Evolutionary conservation across 1,284 basidiomycete species (phyloP).

Genomic region (Ustilago shanxiensis): DNA sequence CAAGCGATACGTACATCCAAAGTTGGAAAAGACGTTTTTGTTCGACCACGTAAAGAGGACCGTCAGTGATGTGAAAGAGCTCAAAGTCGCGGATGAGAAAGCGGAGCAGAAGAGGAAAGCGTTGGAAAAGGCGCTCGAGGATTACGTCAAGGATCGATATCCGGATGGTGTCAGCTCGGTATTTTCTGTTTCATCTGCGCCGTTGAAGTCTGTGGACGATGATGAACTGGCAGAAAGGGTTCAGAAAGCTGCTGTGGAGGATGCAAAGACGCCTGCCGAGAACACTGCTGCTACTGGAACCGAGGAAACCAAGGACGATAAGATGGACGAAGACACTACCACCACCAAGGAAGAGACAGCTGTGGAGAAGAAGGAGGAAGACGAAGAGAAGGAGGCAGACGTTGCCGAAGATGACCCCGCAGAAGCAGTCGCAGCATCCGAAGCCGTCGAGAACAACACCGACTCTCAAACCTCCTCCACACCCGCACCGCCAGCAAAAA

Average conservation of each 20-base stretch:
- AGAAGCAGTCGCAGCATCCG: conserved; percentile 20
- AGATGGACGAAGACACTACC: conserved; percentile 18
- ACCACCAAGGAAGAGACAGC: conserved; percentile 1
- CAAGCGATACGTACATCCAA: conserved; percentile 45
- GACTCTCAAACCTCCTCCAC: conserved; percentile 7
- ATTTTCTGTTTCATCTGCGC: conserved; percentile 38
- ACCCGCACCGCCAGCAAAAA: conserved; percentile 12
- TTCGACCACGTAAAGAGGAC: conserved; percentile 48
- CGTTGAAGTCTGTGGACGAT: conserved; percentile 21
- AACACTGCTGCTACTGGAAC: conserved; percentile 25
- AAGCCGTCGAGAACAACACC: conserved; percentile 16
- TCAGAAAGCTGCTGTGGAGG: conserved; percentile 24
- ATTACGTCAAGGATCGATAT: conserved; percentile 62
- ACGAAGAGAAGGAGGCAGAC: conserved; percentile 3
- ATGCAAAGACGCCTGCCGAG: conserved; percentile 31
- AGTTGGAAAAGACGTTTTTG: conserved; percentile 34
- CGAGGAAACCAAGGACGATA: conserved; percentile 2
- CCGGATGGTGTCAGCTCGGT: conserved; percentile 59
- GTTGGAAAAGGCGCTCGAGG: conserved; percentile 48
- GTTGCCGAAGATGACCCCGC: conserved; percentile 21
- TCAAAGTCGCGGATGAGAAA: conserved; percentile 6
- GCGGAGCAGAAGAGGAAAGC: conserved; percentile 36
- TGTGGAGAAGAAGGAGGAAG: conserved; percentile 1
- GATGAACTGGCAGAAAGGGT: conserved; percentile 16
- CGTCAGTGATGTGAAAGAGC: conserved; percentile 31